A percentile compares a stretch with the other conserved stretches of the same genome.
Evolutionary conservation across 176 grass and related monocot genomes (phyloP).

Genomic region (Rhynchospora breviuscula): DNA sequence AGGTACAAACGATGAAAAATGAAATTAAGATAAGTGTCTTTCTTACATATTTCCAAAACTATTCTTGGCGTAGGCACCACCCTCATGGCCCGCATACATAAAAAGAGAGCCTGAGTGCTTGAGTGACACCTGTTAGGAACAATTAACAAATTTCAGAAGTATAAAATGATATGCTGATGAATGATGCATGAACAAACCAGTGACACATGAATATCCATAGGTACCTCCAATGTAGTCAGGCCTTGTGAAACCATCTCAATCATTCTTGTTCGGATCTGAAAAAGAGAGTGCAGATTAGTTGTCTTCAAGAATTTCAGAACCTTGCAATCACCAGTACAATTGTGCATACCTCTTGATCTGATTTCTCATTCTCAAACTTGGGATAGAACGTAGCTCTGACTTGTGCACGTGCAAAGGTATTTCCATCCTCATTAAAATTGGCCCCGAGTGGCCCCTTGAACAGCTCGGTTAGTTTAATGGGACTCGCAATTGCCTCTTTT

Average conservation of each 20-base stretch:
- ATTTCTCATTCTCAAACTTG: constrained; percentile 98
- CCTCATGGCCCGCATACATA: constrained; percentile 86
- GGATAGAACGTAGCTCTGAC: constrained; percentile 93
- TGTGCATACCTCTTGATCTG: constrained; percentile 69
- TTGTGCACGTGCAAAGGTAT: constrained; percentile 58
- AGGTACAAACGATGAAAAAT: constrained; percentile 19
- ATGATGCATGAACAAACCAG: neutral
- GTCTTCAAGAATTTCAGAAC: neutral
- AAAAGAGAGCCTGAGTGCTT: constrained; percentile 96
- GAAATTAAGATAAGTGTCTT: constrained; percentile 14
- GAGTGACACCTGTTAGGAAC: constrained; percentile 54
- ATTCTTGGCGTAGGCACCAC: constrained; percentile 97
- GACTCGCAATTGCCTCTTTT: neutral
- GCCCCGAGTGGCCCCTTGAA: constrained; percentile 49
- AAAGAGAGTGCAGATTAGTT: constrained; percentile 14
- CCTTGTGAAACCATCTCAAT: constrained; percentile 84
- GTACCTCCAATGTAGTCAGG: constrained; percentile 81
- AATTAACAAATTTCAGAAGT: constrained; percentile 6
- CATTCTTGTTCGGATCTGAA: constrained; percentile 70
- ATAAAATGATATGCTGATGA: neutral
- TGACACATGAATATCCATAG: constrained; percentile 1
- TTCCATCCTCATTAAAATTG: constrained; percentile 54
- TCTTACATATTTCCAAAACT: constrained; percentile 90
- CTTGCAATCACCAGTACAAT: neutral
- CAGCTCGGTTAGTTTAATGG: constrained; percentile 30